phyloP scores from a whole-genome alignment of 495 filamentous ascomycete genomes.

The Echria macrotheca region DNA sequence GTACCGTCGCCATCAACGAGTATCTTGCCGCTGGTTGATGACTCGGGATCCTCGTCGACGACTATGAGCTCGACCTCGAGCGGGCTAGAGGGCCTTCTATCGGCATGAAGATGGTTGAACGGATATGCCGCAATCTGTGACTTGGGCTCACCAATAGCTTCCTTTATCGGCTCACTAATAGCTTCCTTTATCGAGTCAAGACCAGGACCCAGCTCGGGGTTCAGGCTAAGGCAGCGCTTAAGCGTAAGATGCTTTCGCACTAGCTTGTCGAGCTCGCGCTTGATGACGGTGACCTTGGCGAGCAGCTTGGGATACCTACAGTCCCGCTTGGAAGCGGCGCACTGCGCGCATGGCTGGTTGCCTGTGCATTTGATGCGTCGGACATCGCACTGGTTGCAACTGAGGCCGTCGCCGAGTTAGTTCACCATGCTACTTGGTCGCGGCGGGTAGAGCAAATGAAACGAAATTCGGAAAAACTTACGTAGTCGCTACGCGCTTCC shows the following conservation, averaged over 20 bases:
- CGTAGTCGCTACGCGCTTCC: constrained; percentile 34
- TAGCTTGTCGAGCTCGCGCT: constrained; percentile 27
- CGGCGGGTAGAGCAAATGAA: no score
- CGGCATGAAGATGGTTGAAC: no score
- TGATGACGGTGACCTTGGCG: constrained; percentile 27
- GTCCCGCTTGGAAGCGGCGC: constrained; percentile 19
- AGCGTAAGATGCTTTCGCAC: background rate
- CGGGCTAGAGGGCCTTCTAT: background rate
- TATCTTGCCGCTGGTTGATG: constrained; percentile 22
- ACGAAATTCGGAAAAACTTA: no score
- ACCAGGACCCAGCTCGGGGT: no score
- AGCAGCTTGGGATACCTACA: constrained; percentile 31
- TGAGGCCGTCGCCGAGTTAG: constrained; percentile 9
- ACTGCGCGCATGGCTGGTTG: constrained; percentile 31
- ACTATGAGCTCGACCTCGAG: background rate
- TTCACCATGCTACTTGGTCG: no score
- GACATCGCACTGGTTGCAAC: constrained; percentile 42
- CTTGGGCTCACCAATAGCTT: no score
- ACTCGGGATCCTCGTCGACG: constrained; percentile 15
- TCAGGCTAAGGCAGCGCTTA: background rate
- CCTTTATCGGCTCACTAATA: no score
- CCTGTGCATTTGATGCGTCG: constrained; percentile 42
- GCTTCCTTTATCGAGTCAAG: no score
- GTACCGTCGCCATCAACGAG: constrained; percentile 31
- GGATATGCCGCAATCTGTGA: no score